Base-by-base conservation (phyloP, 305 asterid genomes). In the Solanum hybrid region DNA sequence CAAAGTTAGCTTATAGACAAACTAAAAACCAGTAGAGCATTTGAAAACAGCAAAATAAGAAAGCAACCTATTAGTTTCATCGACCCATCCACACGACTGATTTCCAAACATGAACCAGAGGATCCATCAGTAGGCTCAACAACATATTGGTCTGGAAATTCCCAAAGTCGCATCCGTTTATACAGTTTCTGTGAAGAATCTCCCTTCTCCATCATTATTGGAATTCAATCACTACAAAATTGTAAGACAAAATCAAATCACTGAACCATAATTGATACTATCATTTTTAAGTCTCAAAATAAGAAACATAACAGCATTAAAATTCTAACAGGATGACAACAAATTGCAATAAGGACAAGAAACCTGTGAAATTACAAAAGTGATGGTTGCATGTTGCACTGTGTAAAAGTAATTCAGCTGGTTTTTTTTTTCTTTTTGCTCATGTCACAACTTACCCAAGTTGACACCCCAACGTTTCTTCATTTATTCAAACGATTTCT, bases 81-180 rank as follows among this genome's bases (percentile, higher is more conserved):
- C 86, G 99, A 95, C 37, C 95, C 99, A 88, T 94, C 94, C 36
- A 86, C 88, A 91, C 98, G 97, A 89, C 95, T 96, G 91, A 97
- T 91, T 64, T 94, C 90, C 91, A 97, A 88, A 90, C 91, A 93
- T 31, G 97, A 94, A 37, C 95, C 94, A 29, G 96, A 94, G 64
- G 98, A 96, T 79, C 99, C 98, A 89, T 96, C 99, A 38, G 94
- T 94, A 12, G 99, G 98, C 93, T 97, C 98, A 26, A 96, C 86
- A n/a, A 97, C 91, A 79, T 94, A 97, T 81, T 96, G 97, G 89
- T 96, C 96, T 6, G 98, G 94, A 81, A 97, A 96, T 90, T 97
- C 99, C 99, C 99, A 96, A 27, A 96, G 92, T 42, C 99, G 95
- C 98, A 97, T 94, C 92, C 96, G 86, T 72, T 92, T 93, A 89